Percentiles rank a stretch among this genome's conserved stretches.
Conservation (phyloP, 2,329 filamentous ascomycete species). For the Colletotrichum kahawae region DNA sequence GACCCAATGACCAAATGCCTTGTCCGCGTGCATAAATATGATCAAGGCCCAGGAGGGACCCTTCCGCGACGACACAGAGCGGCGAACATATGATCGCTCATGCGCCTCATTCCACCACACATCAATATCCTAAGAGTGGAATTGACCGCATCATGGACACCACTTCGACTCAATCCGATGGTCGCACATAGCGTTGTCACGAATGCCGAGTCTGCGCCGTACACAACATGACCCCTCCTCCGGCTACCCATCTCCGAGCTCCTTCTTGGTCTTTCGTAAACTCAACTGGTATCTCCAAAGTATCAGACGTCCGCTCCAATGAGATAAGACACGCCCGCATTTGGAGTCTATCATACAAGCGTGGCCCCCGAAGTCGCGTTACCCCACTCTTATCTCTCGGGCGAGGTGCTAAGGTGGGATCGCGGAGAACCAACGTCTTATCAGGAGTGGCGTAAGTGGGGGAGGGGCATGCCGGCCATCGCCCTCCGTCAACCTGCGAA, state of each 20-base stretch:
- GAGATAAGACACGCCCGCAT: slow-evolving; percentile 3
- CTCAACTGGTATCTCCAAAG: not conserved
- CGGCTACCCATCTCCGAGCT: not conserved
- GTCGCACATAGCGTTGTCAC: not conserved
- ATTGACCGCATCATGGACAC: not conserved
- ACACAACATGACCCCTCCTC: not conserved
- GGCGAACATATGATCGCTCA: not conserved
- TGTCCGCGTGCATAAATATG: not conserved
- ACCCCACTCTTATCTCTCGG: slow-evolving; percentile 13
- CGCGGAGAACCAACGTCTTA: not conserved
- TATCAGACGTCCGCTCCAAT: not conserved
- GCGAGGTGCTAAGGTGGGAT: not conserved
- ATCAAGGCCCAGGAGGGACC: not conserved
- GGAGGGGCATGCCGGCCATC: not conserved
- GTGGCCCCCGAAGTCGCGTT: not conserved
- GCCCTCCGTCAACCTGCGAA: not conserved
- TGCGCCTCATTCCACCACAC: not conserved
- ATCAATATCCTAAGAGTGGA: not conserved
- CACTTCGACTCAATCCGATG: not conserved
- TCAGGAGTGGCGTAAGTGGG: slow-evolving; percentile 5
- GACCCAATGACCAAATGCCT: not conserved
- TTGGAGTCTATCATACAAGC: not conserved
- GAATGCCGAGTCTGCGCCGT: not conserved
- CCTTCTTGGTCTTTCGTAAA: not conserved
- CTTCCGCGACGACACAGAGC: not conserved